Percentiles rank a stretch among this genome's conserved stretches.
Evolutionary conservation across 2,329 filamentous ascomycete genomes (phyloP).

Genomic region (Cladosporium sp.): DNA sequence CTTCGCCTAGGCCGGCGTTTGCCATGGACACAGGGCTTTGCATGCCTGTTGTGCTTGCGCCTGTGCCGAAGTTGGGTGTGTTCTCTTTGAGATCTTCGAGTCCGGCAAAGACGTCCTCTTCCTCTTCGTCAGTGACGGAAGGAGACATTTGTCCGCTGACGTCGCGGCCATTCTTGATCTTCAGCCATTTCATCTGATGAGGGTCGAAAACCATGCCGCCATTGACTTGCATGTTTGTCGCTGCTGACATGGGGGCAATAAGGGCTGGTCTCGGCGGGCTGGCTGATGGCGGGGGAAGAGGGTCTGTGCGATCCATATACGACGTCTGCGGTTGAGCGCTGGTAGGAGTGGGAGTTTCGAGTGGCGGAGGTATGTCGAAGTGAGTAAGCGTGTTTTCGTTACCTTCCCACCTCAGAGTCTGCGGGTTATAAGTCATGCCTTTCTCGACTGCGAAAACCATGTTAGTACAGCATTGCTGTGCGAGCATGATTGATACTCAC

Average conservation of each 20-base stretch:
- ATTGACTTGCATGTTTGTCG: slow-evolving; percentile 81
- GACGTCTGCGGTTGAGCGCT: slow-evolving; percentile 33
- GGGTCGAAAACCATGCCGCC: slow-evolving; percentile 99
- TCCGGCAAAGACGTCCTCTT: slow-evolving; percentile 90
- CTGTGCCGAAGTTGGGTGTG: slow-evolving; percentile 18
- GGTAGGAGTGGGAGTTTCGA: slow-evolving; percentile 34
- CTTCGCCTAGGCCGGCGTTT: slow-evolving; percentile 66
- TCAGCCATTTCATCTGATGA: slow-evolving; percentile 95
- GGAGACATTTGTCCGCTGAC: slow-evolving; percentile 35
- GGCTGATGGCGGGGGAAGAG: slow-evolving; percentile 22
- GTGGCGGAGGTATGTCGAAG: slow-evolving; percentile 57
- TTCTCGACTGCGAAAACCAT: slow-evolving; percentile 61
- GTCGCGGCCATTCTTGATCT: slow-evolving; percentile 43
- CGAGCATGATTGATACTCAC: slow-evolving; percentile 48
- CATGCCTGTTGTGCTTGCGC: slow-evolving; percentile 21
- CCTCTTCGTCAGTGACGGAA: slow-evolving; percentile 68
- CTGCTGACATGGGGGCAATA: slow-evolving; percentile 73
- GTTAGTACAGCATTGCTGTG: background rate
- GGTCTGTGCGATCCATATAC: slow-evolving; percentile 30
- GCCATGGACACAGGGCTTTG: slow-evolving; percentile 28
- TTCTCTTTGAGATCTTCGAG: slow-evolving; percentile 86
- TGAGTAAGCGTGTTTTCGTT: slow-evolving; percentile 80
- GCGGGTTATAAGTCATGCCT: slow-evolving; percentile 93
- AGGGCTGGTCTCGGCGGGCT: slow-evolving; percentile 63
- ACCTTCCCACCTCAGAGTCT: slow-evolving; percentile 86